Conservation (phyloP, 805 yeast species). For the Saccharomycopsis schoenii region DNA sequence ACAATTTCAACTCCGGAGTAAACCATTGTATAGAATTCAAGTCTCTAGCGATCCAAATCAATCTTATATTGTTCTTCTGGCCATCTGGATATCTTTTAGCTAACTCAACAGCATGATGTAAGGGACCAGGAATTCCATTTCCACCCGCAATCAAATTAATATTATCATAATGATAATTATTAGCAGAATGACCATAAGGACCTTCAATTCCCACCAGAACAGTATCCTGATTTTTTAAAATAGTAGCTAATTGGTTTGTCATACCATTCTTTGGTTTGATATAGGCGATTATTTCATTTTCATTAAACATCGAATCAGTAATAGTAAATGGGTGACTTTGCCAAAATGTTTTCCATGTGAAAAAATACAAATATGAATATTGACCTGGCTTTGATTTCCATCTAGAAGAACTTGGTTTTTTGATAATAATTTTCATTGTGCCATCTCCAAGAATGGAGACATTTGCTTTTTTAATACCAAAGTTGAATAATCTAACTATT, state of each 20-base stretch:
- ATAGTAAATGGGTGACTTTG: slow-evolving; percentile 71
- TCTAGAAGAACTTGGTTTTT: slow-evolving; percentile 29
- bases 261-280: slow-evolving; percentile 51
- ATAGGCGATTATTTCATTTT: slow-evolving; percentile 32
- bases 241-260: slow-evolving; percentile 34
- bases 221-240: slow-evolving; percentile 23
- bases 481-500: slow-evolving; percentile 39
- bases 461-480: slow-evolving; percentile 36
- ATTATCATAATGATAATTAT: slow-evolving; percentile 30
- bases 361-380: slow-evolving; percentile 47
- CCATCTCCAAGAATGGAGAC: slow-evolving; percentile 28
- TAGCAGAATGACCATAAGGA: slow-evolving; percentile 44
- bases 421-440: slow-evolving; percentile 34
- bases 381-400: slow-evolving; percentile 48
- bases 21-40: slow-evolving; percentile 42
- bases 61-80: slow-evolving; percentile 30
- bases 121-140: slow-evolving; percentile 44
- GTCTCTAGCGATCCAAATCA: slow-evolving; percentile 58
- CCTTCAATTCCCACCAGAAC: slow-evolving; percentile 44
- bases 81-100: slow-evolving; percentile 20
- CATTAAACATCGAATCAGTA: slow-evolving; percentile 31
- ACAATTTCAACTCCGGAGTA: slow-evolving; percentile 29
- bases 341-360: slow-evolving; percentile 45
- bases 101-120: slow-evolving; percentile 30
- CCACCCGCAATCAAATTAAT: slow-evolving; percentile 41